Percentiles rank a stretch among this genome's conserved stretches.
These are phyloP conservation scores for Saccharomycopsis hybrid DNA, from an alignment of 1,139 yeast genomes.

Conservation along the genomic window DNA sequence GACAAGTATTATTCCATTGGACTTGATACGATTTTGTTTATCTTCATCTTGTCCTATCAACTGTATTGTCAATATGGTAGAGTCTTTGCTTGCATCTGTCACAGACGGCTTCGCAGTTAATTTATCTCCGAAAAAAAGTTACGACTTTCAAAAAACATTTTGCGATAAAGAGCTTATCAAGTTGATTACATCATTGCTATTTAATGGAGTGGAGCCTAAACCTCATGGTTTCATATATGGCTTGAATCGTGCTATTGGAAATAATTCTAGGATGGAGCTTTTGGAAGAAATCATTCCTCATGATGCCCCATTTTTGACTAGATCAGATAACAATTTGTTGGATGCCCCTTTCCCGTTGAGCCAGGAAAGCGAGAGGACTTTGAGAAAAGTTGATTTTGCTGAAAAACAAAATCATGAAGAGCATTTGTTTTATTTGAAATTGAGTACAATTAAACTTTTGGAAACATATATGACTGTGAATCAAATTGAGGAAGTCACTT, in stretches of 20 bases:
- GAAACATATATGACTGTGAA: conserved; percentile 38
- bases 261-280: conserved; percentile 34
- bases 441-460: conserved; percentile 39
- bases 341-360: conserved; percentile 22
- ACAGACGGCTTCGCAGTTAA: conserved; percentile 9
- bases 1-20: conserved; percentile 10
- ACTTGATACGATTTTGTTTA: conserved; percentile 14
- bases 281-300: conserved; percentile 27
- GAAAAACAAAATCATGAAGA: conserved; percentile 35
- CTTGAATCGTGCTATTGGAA: conserved; percentile 47
- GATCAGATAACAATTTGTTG: conserved; percentile 5
- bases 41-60: conserved; percentile 16
- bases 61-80: conserved; percentile 14
- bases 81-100: conserved; percentile 6
- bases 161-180: conserved; percentile 17
- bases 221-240: conserved; percentile 32
- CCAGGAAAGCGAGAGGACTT: conserved; percentile 14
- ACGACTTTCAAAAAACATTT: conserved; percentile 1
- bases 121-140: neutral
- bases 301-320: conserved; percentile 5
- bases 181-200: conserved; percentile 9
- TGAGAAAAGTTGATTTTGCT: conserved; percentile 12
- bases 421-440: conserved; percentile 36
- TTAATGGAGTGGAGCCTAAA: neutral
- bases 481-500: conserved; percentile 30